Evolutionary conservation across 2,329 filamentous ascomycete species (phyloP).

Genomic region (Cytospora piceae): DNA sequence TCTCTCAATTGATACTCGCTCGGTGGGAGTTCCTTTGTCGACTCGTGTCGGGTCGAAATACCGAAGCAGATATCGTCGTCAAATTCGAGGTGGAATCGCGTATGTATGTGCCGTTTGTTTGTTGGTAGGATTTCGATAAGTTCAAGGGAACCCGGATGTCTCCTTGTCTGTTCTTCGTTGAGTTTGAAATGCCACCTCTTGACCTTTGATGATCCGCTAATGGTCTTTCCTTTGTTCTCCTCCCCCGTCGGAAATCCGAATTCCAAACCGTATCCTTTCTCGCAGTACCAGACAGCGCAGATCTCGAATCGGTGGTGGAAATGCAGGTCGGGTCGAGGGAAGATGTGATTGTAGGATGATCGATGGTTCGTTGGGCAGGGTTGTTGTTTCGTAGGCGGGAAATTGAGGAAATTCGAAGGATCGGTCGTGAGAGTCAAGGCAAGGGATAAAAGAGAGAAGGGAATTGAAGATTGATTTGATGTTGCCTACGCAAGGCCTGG

Average conservation of each 20-base stretch:
- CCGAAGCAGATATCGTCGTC: constrained; percentile 11
- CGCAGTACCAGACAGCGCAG: constrained; percentile 29
- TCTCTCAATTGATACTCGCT: constrained; percentile 4
- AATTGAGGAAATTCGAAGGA: constrained; percentile 9
- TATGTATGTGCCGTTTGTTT: neutral
- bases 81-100: constrained; percentile 4
- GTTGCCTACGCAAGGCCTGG: constrained; percentile 21
- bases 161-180: constrained; percentile 5
- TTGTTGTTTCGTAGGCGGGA: constrained; percentile 11
- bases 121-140: neutral
- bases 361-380: constrained; percentile 12
- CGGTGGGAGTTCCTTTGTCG: constrained; percentile 5
- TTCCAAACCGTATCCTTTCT: constrained; percentile 12
- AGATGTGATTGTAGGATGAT: constrained; percentile 11
- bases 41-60: constrained; percentile 1
- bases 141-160: constrained; percentile 7
- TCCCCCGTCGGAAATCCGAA: constrained; percentile 10
- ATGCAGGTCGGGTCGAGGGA: constrained; percentile 8
- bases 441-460: constrained; percentile 29
- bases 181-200: constrained; percentile 12
- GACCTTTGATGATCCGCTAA: constrained; percentile 1
- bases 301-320: constrained; percentile 8
- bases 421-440: constrained; percentile 22
- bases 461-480: constrained; percentile 25
- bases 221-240: neutral